Evolutionary conservation across 2,329 filamentous ascomycete genomes (phyloP).

Genomic region (Trichoderma sp.): DNA sequence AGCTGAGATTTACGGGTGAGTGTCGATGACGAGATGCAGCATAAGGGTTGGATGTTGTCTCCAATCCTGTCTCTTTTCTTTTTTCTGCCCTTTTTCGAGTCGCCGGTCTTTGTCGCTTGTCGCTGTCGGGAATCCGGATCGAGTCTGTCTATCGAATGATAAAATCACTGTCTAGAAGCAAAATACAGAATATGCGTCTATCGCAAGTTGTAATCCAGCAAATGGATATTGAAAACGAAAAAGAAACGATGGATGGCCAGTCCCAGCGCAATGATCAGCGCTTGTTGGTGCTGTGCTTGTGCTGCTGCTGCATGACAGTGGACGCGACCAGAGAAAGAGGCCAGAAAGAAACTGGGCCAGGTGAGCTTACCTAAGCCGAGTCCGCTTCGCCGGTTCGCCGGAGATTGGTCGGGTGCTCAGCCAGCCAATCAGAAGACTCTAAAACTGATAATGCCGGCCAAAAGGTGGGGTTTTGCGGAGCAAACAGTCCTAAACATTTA

Average conservation of each 20-base stretch:
- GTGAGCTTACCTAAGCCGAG: background rate
- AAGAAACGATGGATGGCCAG: background rate
- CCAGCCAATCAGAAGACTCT: background rate
- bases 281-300: background rate
- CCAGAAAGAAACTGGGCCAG: background rate
- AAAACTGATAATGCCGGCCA: background rate
- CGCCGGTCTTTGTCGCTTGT: background rate
- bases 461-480: background rate
- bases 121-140: background rate
- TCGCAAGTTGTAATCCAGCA: background rate
- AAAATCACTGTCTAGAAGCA: background rate
- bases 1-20: background rate
- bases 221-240: background rate
- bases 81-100: background rate
- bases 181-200: background rate
- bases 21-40: background rate
- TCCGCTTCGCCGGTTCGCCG: background rate
- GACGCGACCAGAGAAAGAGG: background rate
- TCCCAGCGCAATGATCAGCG: background rate
- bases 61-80: background rate
- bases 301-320: background rate
- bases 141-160: background rate
- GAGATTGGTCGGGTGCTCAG: background rate
- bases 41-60: background rate
- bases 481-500: background rate